Evolutionary conservation across 2,329 filamentous ascomycete genomes (phyloP), one percentile per base, ranked within the genome.

Genomic region (Phymatotrichopsis omnivora): DNA sequence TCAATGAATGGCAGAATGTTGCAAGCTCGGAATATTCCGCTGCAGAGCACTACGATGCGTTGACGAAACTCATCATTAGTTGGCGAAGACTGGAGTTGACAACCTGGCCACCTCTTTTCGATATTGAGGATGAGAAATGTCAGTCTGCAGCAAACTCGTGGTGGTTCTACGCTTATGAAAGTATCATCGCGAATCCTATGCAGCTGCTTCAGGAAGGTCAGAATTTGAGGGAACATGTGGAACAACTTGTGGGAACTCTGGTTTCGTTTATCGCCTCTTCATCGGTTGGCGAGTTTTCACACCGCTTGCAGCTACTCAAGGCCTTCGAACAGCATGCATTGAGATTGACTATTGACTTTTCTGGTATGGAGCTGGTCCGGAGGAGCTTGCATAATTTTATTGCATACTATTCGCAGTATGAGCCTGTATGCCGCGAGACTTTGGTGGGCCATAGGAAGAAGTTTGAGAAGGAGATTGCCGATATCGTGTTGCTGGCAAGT

Each of bases 111-210:
- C 82, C 80, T 31, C 65, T 98, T 3, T 81, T 98, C 49, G 85
- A 94, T 56, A 77, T 83, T 62, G 91, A 98, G 63, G 72, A 78
- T 28, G 71, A 75, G 42, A 85, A 82, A 57, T 86, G 80, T 57
- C 70, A 79, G 17, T 74, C 84, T 37, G 80, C 85, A 59, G 86
- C 89, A 2, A 80, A 78, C 57, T 80, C 82, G 12, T 98, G 91
- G 91, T 98, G 87, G 80, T 98, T 95, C 58, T 74, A 96, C 49
- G 86, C 89, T 1, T 98, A 95, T 59, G 85, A 96, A 63, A 85
- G 81, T 4, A 76, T 93, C 31, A 74, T 98, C 56, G 80, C 78
- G 3, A 80, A 79, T 7, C 82, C 87, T 0, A 68, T 84, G 42
- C 43, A 43, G 10, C 71, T 89, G 49, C 67, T 74, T 1, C 70